Conservation (phyloP, 2,329 filamentous ascomycete species). For the Westerdykella aurantiaca region DNA sequence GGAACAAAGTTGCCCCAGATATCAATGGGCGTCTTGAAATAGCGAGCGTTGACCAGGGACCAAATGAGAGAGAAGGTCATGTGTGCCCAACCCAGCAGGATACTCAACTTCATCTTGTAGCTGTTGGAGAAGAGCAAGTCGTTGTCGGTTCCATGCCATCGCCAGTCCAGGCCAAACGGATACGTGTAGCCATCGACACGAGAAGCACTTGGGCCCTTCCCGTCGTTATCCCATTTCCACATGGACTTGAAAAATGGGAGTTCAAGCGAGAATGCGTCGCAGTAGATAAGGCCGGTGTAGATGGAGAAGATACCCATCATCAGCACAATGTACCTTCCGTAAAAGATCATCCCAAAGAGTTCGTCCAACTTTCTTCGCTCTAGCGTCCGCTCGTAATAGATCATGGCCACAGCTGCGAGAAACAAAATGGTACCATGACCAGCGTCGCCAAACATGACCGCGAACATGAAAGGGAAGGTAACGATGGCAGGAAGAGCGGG, state of each 20-base stretch:
- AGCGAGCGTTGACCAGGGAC: slow-evolving; percentile 84
- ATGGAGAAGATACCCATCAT: slow-evolving; percentile 98
- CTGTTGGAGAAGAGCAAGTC: slow-evolving; percentile 94
- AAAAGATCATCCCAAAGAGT: slow-evolving; percentile 97
- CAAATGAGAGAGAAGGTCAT: slow-evolving; percentile 98
- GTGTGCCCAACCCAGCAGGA: slow-evolving; percentile 92
- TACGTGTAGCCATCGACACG: slow-evolving; percentile 73
- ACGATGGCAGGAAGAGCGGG: slow-evolving; percentile 91
- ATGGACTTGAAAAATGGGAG: slow-evolving; percentile 83
- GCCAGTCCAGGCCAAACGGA: slow-evolving; percentile 92
- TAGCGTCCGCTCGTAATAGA: slow-evolving; percentile 88
- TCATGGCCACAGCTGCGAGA: slow-evolving; percentile 78
- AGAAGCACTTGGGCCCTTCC: slow-evolving; percentile 58
- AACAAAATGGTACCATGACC: slow-evolving; percentile 92
- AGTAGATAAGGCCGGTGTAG: slow-evolving; percentile 96
- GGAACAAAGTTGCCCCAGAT: slow-evolving; percentile 97
- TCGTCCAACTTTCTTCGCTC: slow-evolving; percentile 86
- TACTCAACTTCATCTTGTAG: slow-evolving; percentile 99
- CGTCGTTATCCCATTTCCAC: slow-evolving; percentile 76
- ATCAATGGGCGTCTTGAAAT: slow-evolving; percentile 92
- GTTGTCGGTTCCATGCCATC: slow-evolving; percentile 95
- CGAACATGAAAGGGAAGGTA: slow-evolving; percentile 98
- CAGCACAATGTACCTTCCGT: slow-evolving; percentile 95
- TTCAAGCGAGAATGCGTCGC: slow-evolving; percentile 92
- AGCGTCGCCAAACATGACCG: slow-evolving; percentile 99